Conservation (phyloP, 1,284 basidiomycete genomes). For the Fomes fomentarius region DNA sequence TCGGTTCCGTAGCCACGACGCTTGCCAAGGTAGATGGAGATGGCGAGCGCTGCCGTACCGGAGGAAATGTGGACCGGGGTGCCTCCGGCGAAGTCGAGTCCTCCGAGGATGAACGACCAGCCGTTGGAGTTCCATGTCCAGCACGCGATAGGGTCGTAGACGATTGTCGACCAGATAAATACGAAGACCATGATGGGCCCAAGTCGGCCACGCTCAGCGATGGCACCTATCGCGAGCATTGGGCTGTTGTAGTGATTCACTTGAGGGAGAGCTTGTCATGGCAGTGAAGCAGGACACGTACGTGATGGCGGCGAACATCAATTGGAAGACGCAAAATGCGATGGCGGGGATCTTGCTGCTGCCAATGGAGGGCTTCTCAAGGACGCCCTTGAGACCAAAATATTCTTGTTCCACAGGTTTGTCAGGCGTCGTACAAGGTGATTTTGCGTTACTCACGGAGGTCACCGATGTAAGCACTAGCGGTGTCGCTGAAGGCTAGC, state of each 20-base stretch:
- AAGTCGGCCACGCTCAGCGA: slow-evolving; percentile 89
- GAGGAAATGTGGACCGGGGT: slow-evolving; percentile 94
- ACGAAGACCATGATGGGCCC: slow-evolving; percentile 89
- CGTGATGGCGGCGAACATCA: slow-evolving; percentile 89
- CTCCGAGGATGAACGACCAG: slow-evolving; percentile 82
- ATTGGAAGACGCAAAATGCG: slow-evolving; percentile 88
- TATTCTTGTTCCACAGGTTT: slow-evolving; percentile 46
- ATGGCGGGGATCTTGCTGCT: slow-evolving; percentile 78
- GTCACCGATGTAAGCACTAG: slow-evolving; percentile 46
- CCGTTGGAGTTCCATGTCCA: slow-evolving; percentile 95
- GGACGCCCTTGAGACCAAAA: slow-evolving; percentile 85
- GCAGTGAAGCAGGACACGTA: slow-evolving; percentile 28
- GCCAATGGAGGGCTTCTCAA: slow-evolving; percentile 77
- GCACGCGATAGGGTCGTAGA: slow-evolving; percentile 92
- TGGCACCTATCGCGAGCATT: slow-evolving; percentile 88
- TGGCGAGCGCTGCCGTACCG: slow-evolving; percentile 90
- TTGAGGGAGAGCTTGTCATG: not conserved
- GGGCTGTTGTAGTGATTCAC: slow-evolving; percentile 45
- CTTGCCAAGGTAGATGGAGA: slow-evolving; percentile 91
- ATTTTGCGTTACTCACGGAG: slow-evolving; percentile 28
- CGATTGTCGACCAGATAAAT: slow-evolving; percentile 91
- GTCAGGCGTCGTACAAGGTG: not conserved
- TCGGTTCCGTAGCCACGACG: slow-evolving; percentile 93
- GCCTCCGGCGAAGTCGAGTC: slow-evolving; percentile 94
- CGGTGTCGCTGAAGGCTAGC: slow-evolving; percentile 52